These are phyloP conservation scores for Zygotorulaspora chibaensis DNA, from an alignment of 805 yeast genomes.

Conservation along the genomic window DNA sequence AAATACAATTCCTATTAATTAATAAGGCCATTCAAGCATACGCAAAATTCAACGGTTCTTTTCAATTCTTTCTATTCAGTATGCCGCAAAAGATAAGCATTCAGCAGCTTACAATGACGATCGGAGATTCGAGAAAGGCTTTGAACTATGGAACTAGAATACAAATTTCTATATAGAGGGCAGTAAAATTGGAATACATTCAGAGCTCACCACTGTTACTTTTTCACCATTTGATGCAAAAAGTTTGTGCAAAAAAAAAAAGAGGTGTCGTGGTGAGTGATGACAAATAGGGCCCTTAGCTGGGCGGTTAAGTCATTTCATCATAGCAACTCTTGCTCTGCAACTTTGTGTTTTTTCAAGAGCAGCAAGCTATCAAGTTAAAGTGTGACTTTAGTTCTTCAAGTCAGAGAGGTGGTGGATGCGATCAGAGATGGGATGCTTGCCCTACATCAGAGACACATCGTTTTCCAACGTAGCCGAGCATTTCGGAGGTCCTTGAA, in stretches of 20 bases:
- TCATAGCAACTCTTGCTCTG: too few relatives aligned
- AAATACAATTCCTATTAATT: neutral
- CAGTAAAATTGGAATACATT: neutral
- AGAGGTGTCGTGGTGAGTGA: neutral
- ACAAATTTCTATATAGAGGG: too few relatives aligned
- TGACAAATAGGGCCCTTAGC: neutral
- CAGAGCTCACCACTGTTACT: neutral
- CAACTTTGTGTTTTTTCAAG: too few relatives aligned
- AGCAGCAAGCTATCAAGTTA: too few relatives aligned
- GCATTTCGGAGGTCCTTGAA: too few relatives aligned
- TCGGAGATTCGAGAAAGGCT: too few relatives aligned
- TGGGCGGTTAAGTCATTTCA: neutral
- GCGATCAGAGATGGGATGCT: too few relatives aligned
- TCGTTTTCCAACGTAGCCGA: too few relatives aligned
- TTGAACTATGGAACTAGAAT: too few relatives aligned
- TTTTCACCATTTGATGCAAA: constrained; percentile 1
- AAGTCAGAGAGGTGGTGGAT: too few relatives aligned
- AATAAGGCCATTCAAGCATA: constrained; percentile 9
- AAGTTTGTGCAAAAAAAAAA: neutral
- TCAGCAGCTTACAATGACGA: neutral
- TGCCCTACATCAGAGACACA: too few relatives aligned
- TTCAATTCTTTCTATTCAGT: constrained; percentile 1
- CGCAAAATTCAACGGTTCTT: constrained; percentile 1
- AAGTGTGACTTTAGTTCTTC: too few relatives aligned
- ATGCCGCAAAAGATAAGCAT: neutral